phyloP scores from a whole-genome alignment of 2,329 filamentous ascomycete genomes.

The Phialophora expanda region DNA sequence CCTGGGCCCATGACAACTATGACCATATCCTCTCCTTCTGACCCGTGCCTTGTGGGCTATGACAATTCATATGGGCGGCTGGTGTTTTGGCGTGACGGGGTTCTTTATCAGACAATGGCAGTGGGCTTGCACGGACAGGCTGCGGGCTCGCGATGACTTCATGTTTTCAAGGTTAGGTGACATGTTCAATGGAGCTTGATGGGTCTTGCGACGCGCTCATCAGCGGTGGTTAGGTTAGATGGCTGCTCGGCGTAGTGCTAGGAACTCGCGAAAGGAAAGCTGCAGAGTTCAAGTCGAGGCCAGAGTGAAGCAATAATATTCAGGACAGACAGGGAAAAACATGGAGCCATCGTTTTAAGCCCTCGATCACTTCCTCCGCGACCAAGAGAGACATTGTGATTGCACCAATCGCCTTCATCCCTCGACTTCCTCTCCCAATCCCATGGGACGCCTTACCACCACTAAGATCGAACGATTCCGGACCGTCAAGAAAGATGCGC shows the following conservation, averaged over 20 bases:
- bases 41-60: neutral
- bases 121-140: neutral
- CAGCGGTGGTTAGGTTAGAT: neutral
- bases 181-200: neutral
- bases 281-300: neutral
- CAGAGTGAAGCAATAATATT: neutral
- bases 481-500: neutral
- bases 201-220: neutral
- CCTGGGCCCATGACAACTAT: conserved; percentile 10
- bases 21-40: neutral
- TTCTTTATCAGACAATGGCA: neutral
- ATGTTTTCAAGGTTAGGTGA: neutral
- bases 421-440: neutral
- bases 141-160: neutral
- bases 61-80: neutral
- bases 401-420: neutral
- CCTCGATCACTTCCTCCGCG: neutral
- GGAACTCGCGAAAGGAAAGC: neutral
- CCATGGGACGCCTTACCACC: conserved; percentile 3
- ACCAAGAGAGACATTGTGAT: neutral
- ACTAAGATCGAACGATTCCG: neutral
- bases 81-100: neutral
- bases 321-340: neutral
- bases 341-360: neutral
- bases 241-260: neutral